Evolutionary conservation across 805 yeast genomes (phyloP).

Genomic region (Ogataea ganodermae): DNA sequence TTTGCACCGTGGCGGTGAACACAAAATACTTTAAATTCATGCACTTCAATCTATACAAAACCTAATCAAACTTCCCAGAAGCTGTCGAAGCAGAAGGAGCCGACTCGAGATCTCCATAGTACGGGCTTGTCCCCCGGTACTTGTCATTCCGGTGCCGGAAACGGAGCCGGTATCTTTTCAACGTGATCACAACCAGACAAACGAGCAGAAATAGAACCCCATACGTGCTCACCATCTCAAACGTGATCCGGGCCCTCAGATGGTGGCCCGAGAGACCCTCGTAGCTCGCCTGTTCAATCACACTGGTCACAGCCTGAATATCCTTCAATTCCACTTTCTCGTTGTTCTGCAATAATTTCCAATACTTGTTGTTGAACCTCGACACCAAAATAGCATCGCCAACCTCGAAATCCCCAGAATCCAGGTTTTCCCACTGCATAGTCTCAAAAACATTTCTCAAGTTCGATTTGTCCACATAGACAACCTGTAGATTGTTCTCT

Average conservation of each 20-base stretch:
- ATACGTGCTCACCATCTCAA: slow-evolving; percentile 8
- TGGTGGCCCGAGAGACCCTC: slow-evolving; percentile 7
- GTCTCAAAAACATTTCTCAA: slow-evolving; percentile 19
- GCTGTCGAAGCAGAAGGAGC: neutral
- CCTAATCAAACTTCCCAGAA: slow-evolving; percentile 13
- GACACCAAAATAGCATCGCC: slow-evolving; percentile 63
- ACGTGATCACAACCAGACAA: slow-evolving; percentile 7
- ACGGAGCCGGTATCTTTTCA: neutral
- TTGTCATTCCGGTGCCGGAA: neutral
- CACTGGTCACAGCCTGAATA: slow-evolving; percentile 11
- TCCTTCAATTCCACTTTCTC: slow-evolving; percentile 14
- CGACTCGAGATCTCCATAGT: slow-evolving; percentile 12
- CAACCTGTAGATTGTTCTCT: slow-evolving; percentile 43
- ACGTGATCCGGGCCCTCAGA: slow-evolving; percentile 14
- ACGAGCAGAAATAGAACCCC: slow-evolving; percentile 10
- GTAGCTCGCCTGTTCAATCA: slow-evolving; percentile 16
- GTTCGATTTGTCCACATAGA: slow-evolving; percentile 51
- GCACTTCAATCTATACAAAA: neutral
- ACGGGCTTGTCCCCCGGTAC: slow-evolving; percentile 6
- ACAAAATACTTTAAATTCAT: neutral
- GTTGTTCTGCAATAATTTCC: slow-evolving; percentile 22
- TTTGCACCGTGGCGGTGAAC: neutral
- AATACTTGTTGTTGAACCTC: slow-evolving; percentile 34
- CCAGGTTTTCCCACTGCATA: slow-evolving; percentile 40
- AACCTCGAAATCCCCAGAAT: slow-evolving; percentile 34